Conservation (phyloP, 2,329 filamentous ascomycete species). For the Pseudopithomyces maydicus region DNA sequence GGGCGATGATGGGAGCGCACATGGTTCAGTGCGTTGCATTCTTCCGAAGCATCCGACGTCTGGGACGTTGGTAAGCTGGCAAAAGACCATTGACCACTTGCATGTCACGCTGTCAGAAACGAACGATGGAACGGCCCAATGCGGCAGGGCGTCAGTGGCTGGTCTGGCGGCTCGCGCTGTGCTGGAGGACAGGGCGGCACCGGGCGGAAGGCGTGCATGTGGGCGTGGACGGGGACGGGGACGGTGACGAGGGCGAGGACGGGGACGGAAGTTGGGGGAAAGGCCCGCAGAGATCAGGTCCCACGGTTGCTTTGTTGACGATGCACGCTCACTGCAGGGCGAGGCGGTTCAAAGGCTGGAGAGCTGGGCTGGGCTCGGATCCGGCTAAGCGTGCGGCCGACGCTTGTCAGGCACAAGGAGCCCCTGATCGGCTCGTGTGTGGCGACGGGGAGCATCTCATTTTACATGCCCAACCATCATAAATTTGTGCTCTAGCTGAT, state of each 20-base stretch:
- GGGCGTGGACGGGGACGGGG: too few species aligned
- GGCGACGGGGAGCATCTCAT: constrained; percentile 24
- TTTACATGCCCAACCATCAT: constrained; percentile 27
- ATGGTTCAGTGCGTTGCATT: neutral
- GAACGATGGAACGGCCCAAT: neutral
- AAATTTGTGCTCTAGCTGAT: constrained; percentile 16
- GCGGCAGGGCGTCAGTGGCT: neutral
- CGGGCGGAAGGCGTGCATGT: too few species aligned
- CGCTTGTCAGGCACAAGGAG: constrained; percentile 5
- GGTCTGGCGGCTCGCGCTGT: neutral
- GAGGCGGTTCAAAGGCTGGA: neutral
- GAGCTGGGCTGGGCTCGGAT: neutral
- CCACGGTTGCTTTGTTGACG: neutral
- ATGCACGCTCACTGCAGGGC: too few species aligned
- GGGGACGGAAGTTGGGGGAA: too few species aligned
- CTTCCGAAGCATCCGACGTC: neutral
- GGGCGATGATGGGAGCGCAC: neutral
- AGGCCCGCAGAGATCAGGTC: neutral
- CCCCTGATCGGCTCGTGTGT: constrained; percentile 12
- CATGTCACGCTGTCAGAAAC: neutral
- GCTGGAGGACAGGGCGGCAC: too few species aligned
- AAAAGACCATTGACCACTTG: neutral
- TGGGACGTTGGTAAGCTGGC: neutral
- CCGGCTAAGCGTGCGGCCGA: neutral
- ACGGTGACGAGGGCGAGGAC: too few species aligned